Base-by-base conservation (phyloP, 139 green algal species). In the Pseudopediastrum boryanum region DNA sequence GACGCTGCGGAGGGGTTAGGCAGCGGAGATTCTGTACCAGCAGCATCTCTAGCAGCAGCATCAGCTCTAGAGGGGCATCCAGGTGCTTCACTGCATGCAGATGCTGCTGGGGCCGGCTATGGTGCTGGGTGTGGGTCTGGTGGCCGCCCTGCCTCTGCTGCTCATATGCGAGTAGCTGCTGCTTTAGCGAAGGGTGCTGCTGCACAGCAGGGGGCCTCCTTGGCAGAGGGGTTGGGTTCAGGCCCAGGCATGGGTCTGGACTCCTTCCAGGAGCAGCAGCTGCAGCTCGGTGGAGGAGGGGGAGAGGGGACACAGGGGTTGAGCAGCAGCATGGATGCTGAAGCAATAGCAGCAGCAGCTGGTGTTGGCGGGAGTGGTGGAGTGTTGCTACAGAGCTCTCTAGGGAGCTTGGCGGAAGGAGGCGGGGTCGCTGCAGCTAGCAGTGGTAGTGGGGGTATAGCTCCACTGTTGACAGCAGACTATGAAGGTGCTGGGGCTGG, bases 291-390 rank as follows among this genome's bases (percentile, higher is more conserved):
- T n/a, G n/a, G n/a, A n/a, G n/a, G n/a, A n/a, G n/a, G n/a, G n/a
- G n/a, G n/a, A n/a, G n/a, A n/a, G n/a, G n/a, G n/a, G n/a, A n/a
- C n/a, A n/a, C n/a, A n/a, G n/a, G n/a, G n/a, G n/a, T n/a, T 50
- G 19, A 39, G 35, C 35, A 27, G 29, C 69, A 77, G 48, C 21
- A 31, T 77, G 48, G 21, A 65, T 19, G 48, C 36, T 62, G 35
- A 46, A n/a, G 29, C 25, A 29, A 21, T 23, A 35, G n/a, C 16
- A 42, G 54, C 54, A 46, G 46, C 68, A 75, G 48, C 35, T 25
- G 64, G 46, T 23, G 61, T 33, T 36, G 48, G 43, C 16, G 52
- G 70, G 35, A 52, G 70, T 41, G 70, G 38, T 67, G 70, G 51
- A 41, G 71, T 78, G n/a, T n/a, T n/a, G n/a, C n/a, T n/a, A n/a